Conservation (phyloP, 176 grass and related monocot species). For the Coix lacrymajobi region DNA sequence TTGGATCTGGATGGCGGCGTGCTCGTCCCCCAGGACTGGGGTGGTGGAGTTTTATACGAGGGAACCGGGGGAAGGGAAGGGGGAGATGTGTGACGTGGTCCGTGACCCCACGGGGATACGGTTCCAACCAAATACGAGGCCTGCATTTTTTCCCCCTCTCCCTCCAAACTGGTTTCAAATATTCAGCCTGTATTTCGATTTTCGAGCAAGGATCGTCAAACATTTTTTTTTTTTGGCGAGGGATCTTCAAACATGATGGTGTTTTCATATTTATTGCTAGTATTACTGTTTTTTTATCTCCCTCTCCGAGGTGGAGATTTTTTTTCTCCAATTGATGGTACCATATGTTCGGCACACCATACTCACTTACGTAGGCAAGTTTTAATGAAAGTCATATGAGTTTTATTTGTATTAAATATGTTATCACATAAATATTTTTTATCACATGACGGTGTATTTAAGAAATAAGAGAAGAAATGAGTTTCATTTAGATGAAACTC, state of each 20-base stretch:
- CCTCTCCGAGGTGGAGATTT: neutral
- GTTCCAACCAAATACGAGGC: neutral
- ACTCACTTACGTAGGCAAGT: too few species aligned
- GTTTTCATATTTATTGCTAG: neutral
- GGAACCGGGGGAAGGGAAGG: neutral
- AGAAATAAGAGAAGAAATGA: too few species aligned
- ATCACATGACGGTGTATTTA: too few species aligned
- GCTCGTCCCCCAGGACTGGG: neutral
- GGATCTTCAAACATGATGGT: neutral
- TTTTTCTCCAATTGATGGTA: neutral
- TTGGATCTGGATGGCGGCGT: constrained; percentile 7
- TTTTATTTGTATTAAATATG: too few species aligned
- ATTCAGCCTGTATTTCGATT: too few species aligned
- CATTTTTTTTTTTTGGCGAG: too few species aligned
- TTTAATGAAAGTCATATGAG: too few species aligned
- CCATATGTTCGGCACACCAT: too few species aligned
- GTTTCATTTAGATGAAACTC: too few species aligned
- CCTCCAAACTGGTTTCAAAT: neutral
- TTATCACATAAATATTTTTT: too few species aligned
- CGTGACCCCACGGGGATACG: neutral
- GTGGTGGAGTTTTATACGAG: constrained; percentile 19
- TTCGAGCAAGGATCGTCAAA: neutral
- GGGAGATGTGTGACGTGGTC: neutral
- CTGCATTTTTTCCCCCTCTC: neutral
- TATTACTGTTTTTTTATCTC: too few species aligned